These are phyloP conservation scores for Polyporus tsugae DNA, from an alignment of 1,284 basidiomycete species.

Conservation along the genomic window DNA sequence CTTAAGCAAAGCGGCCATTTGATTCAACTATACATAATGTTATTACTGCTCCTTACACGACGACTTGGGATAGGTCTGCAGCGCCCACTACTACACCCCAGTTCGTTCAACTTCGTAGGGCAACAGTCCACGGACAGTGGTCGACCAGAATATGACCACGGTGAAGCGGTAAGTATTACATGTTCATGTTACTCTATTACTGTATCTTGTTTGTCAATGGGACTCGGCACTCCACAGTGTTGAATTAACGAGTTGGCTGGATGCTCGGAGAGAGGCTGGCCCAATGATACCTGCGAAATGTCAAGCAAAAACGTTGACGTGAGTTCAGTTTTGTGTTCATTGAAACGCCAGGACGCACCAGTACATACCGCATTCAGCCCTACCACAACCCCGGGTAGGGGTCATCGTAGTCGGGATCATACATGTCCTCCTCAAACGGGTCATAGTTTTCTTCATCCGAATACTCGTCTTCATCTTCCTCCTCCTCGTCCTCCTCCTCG, in stretches of 20 bases:
- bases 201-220: neutral
- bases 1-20: neutral
- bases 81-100: neutral
- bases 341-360: neutral
- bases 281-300: neutral
- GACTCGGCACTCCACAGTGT: neutral
- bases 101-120: neutral
- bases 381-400: neutral
- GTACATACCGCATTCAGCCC: neutral
- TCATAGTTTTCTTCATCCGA: neutral
- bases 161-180: neutral
- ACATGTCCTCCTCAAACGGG: conserved; percentile 8
- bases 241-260: neutral
- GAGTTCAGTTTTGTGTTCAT: neutral
- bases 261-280: neutral
- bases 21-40: too few relatives aligned
- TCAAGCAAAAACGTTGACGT: neutral
- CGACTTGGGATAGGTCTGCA: too few relatives aligned
- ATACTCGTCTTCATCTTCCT: conserved; percentile 16
- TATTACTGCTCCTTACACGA: too few relatives aligned
- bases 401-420: conserved; percentile 2
- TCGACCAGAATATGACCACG: neutral
- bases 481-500: conserved; percentile 12
- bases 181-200: neutral
- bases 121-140: neutral